Base-by-base conservation (phyloP, 345 rosid genomes). In the Gossypium australe region DNA sequence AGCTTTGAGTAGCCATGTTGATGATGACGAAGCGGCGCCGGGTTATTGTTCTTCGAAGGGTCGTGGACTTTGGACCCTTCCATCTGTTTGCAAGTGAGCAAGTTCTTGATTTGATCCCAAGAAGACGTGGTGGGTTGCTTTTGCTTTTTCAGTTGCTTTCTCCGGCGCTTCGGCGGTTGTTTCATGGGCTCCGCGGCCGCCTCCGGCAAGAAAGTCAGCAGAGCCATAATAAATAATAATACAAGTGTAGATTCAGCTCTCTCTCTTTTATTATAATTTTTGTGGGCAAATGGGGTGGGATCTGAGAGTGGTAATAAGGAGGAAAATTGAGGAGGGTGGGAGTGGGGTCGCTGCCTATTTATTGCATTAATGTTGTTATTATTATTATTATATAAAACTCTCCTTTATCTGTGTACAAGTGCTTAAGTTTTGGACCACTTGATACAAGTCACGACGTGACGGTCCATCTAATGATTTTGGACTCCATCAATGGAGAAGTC, bases 51-150 rank as follows among this genome's bases (percentile, higher is more conserved):
- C 77, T 87, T 88, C 7, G 96, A 85, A 0, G 99, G 97, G 80
- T 93, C 96, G 80, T 87, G 96, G 17, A 95, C 91, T 59, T 75
- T 82, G 13, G 95, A 83, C 9, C 87, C 88, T 81, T 95, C 93
- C 71, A 95, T 77, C 82, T 93, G 98, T 45, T 91, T 95, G 87
- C 99, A 95, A 61, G 91, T 87, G 45, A 95, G 89, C 25, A 95
- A 78, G 86, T 90, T 93, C 90, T 93, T 95, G 90, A 95, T 75
- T 79, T 95, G 99, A 90, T 90, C 92, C 99, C 99, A 95, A 44
- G 99, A 93, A 52, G 98, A 91, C 13, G 64, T 11, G 29, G 88
- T 11, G 29, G 88, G 85, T 22, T 84, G 90, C 75, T 90, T 89
- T 58, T 77, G 80, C 76, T 84, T 82, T 72, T 82, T 77, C 41